Evolutionary conservation across 495 filamentous ascomycete genomes (phyloP).

Genomic region (Cairneyella variabilis): DNA sequence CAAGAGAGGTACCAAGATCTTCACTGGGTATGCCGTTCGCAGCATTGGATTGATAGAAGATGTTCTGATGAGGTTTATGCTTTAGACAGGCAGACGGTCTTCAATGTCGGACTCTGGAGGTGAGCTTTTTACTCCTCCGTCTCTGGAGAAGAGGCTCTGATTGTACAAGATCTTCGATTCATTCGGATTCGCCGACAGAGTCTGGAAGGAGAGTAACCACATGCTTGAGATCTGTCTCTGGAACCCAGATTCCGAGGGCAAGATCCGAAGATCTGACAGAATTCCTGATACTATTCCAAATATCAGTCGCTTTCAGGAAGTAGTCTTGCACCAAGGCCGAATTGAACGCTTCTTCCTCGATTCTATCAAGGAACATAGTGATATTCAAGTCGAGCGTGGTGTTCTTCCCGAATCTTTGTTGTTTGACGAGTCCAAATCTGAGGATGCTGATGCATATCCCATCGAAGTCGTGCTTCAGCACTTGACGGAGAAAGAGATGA

Average conservation of each 20-base stretch:
- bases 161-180: constrained; percentile 46
- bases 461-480: constrained; percentile 45
- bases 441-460: constrained; percentile 48
- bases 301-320: constrained; percentile 50
- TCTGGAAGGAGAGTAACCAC: constrained; percentile 56
- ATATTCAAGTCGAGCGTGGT: constrained; percentile 48
- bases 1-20: constrained; percentile 50
- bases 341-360: constrained; percentile 57
- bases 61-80: too few relatives aligned
- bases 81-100: constrained; percentile 55
- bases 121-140: neutral
- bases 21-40: constrained; percentile 40
- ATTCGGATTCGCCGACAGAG: constrained; percentile 58
- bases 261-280: constrained; percentile 48
- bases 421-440: constrained; percentile 37
- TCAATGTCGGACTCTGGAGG: constrained; percentile 26
- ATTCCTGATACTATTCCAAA: constrained; percentile 48
- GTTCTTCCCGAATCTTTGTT: constrained; percentile 42
- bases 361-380: constrained; percentile 42
- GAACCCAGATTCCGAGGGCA: constrained; percentile 46
- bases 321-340: constrained; percentile 49
- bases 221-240: constrained; percentile 43
- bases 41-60: too few relatives aligned
- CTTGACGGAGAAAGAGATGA: constrained; percentile 42
- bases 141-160: neutral